Evolutionary conservation across 208 protist species (phyloP), one percentile per base, ranked within the genome.

Genomic region (Strigomonas culicis): DNA sequence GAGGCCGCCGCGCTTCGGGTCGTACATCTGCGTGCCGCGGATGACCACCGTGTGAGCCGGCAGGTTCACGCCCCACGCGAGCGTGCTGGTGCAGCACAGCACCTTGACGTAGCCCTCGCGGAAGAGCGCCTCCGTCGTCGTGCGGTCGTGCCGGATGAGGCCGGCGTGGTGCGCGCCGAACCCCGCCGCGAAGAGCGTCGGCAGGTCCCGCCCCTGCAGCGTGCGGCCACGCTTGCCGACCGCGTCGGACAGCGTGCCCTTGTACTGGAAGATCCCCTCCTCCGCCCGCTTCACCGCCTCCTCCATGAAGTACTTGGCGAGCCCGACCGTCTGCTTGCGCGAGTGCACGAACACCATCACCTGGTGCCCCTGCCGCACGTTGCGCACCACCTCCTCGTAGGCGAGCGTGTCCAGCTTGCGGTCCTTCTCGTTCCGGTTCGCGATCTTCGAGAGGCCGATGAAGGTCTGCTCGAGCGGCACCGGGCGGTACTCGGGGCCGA

Each of bases 11-110:
- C 92, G 84, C 75, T 98, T 97, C 43, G 96, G 79, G 75, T 98
- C 93, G 39, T 17, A 98, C 55, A 98, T 70, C 63, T 97, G 78
- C 27, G 95, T 98, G 41, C 95, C 99, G 64, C 99, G 98, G 81
- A 99, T 99, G 39, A 99, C 87, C 30, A 99, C 98, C 7, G 97
- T 98, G 76, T 99, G 98, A 2, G 98, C 98, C 8, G 99, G 99
- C 27, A 99, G 71, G 81, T 99, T 99, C 24, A 99, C 98, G 76
- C 99, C 99, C 98, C 98, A 99, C 30, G 99, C 99, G 21, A 99
- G 88, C 15, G 99, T 99, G 32, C 98, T 98, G 25, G 99, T 99
- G 77, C 97, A 99, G 53, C 95, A 84, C 47, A 99, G 83, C 36
- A 98, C 96, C 17, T 86, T 84, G 60, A 99, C 88, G 60, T 88